Evolutionary conservation across 768 basidiomycete genomes (phyloP).

Genomic region (Leucocoprinus birnbaumii): DNA sequence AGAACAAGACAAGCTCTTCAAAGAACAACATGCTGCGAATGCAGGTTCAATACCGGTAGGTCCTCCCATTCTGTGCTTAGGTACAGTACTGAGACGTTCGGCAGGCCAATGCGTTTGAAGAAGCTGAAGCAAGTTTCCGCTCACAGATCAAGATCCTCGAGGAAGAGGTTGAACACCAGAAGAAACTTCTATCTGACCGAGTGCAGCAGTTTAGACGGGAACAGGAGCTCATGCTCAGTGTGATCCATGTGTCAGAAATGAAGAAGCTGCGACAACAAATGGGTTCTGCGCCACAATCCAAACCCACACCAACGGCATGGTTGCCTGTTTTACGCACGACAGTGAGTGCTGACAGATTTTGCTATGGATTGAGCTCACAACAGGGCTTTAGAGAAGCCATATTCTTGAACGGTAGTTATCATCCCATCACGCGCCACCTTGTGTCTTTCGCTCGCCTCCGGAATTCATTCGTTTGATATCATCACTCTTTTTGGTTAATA

Average conservation of each 20-base stretch:
- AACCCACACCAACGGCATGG: conserved; percentile 58
- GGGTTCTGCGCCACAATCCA: conserved; percentile 39
- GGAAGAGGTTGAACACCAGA: conserved; percentile 59
- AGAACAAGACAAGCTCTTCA: conserved; percentile 85
- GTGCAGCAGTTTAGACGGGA: conserved; percentile 66
- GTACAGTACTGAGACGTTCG: not conserved
- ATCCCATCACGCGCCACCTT: not conserved
- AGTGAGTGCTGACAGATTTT: conserved; percentile 23
- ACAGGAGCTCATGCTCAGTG: conserved; percentile 78
- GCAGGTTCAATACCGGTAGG: conserved; percentile 44
- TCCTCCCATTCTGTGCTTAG: conserved; percentile 2
- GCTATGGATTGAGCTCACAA: not conserved
- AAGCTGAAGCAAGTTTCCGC: conserved; percentile 65
- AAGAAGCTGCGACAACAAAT: conserved; percentile 60
- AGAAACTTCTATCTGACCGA: conserved; percentile 54
- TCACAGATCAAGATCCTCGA: conserved; percentile 63
- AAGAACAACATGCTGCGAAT: conserved; percentile 70
- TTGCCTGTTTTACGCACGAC: conserved; percentile 62
- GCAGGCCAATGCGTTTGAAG: conserved; percentile 57
- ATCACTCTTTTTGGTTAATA: not conserved
- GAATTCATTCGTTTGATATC: conserved; percentile 6
- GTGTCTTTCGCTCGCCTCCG: conserved; percentile 3
- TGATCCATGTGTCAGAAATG: conserved; percentile 71
- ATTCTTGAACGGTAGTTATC: conserved; percentile 12
- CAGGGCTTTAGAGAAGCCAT: conserved; percentile 18